These are phyloP conservation scores for Penicillium griseofulvum DNA, from an alignment of 2,329 filamentous ascomycete species.

Conservation along the genomic window DNA sequence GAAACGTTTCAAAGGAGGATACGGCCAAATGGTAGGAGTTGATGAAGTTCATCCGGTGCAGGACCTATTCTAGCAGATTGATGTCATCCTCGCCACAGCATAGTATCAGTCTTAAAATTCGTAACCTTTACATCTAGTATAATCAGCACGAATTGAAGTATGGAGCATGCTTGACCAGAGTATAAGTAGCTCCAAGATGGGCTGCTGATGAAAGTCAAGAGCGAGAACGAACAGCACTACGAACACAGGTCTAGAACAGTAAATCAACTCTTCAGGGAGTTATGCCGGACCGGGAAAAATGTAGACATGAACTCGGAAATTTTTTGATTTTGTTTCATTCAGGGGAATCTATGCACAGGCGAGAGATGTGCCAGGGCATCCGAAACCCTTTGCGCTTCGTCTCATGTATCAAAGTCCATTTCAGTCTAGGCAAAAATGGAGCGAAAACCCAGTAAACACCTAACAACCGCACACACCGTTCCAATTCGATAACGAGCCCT, in stretches of 20 bases:
- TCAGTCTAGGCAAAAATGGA: conserved; percentile 32
- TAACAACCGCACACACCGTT: conserved; percentile 37
- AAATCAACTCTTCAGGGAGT: neutral
- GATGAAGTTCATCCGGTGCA: neutral
- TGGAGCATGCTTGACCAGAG: neutral
- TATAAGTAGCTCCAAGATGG: no score
- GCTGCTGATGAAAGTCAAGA: neutral
- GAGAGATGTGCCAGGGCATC: conserved; percentile 39
- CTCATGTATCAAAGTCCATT: conserved; percentile 38
- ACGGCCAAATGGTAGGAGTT: neutral
- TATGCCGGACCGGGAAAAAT: neutral
- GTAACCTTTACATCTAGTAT: neutral
- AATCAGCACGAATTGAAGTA: no score
- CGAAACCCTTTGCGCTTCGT: conserved; percentile 40
- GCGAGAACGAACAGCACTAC: conserved; percentile 1
- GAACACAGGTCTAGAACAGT: neutral
- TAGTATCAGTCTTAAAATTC: neutral
- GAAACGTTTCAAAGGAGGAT: neutral
- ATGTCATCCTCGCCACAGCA: neutral
- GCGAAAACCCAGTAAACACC: conserved; percentile 36
- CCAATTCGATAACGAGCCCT: conserved; percentile 28
- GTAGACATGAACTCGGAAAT: conserved; percentile 29
- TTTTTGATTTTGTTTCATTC: conserved; percentile 44
- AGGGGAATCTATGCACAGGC: conserved; percentile 46
- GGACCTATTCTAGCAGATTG: neutral